Percentiles rank a stretch among this genome's conserved stretches.
Evolutionary conservation across 108 stramenopile species (phyloP).

Genomic region (Bacterosira constricta): DNA sequence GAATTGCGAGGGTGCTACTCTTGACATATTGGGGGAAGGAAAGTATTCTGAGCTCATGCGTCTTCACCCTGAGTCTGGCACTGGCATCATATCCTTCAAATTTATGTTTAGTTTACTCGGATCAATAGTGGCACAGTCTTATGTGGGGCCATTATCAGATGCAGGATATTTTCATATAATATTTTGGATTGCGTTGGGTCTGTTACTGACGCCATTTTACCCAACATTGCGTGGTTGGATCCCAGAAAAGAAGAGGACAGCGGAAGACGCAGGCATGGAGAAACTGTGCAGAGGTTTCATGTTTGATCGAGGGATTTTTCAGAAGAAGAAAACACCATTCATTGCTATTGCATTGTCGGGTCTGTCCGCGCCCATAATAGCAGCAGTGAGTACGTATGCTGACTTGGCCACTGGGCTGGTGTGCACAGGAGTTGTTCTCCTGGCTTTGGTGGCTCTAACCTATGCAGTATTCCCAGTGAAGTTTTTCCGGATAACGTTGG

Average conservation of each 20-base stretch:
- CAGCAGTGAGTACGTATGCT: conserved; percentile 47
- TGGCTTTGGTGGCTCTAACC: conserved; percentile 12
- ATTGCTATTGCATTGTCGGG: conserved; percentile 46
- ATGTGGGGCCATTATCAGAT: conserved; percentile 50
- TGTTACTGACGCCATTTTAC: conserved; percentile 39
- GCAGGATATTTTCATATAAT: conserved; percentile 39
- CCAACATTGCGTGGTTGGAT: conserved; percentile 49
- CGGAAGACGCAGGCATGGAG: conserved; percentile 33
- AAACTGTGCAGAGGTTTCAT: conserved; percentile 37
- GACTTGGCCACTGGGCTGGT: conserved; percentile 37
- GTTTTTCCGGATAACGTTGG: conserved; percentile 23
- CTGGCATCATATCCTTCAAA: conserved; percentile 39
- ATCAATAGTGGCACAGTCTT: conserved; percentile 27
- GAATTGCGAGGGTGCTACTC: conserved; percentile 36
- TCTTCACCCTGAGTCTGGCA: conserved; percentile 32
- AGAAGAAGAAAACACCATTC: conserved; percentile 41
- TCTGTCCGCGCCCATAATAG: conserved; percentile 37
- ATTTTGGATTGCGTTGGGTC: conserved; percentile 43
- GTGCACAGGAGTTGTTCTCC: conserved; percentile 20
- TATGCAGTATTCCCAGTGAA: conserved; percentile 4
- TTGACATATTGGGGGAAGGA: conserved; percentile 50
- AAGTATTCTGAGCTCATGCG: conserved; percentile 49
- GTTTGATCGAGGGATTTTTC: conserved; percentile 40
- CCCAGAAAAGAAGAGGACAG: conserved; percentile 42
- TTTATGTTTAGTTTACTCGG: conserved; percentile 37